Base-by-base conservation (phyloP, 371 early-diverging fungal genomes). In the Entomophthora muscae region DNA sequence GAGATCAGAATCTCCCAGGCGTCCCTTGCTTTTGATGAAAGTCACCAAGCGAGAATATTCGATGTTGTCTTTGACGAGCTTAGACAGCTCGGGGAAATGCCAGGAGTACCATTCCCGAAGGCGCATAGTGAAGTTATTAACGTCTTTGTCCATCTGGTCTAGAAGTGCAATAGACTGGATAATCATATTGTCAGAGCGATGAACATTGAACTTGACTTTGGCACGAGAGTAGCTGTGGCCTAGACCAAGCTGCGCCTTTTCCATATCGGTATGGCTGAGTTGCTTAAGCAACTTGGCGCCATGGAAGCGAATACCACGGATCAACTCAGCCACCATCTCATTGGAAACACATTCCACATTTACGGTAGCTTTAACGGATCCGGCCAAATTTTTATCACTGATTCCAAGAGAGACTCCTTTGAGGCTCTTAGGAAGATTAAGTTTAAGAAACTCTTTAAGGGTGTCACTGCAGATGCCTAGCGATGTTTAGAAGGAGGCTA, bases 261-360 rank as follows among this genome's bases (percentile, higher is more conserved):
- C n/a, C n/a, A n/a, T n/a, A n/a, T n/a, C n/a, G n/a, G n/a, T n/a
- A n/a, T n/a, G n/a, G n/a, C n/a, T n/a, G n/a, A n/a, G n/a, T n/a
- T 89, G 91, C 56, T 81, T 73, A 57, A 98, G 75, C 63, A 98
- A 71, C 76, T 90, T 90, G 63, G 90, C 91, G 27, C 84, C 83
- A 77, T 93, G 94, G 62, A 89, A 70, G 65, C 95, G 85, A 67
- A 95, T 81, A 57, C 95, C 96, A 68, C 98, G 92, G 67, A 93
- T 74, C 57, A 95, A 72, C 71, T 98, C 97, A 67, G 79, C 77
- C 10, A 91, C 89, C 56, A 87, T 71, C 67, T 89, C 90, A 67
- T 85, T 80, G 58, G 84, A 77, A 32, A 81, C 76, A 72, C 91
- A 91, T 56, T 89, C 87, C 70, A 80, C 75, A 31, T 84, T 85